These are phyloP conservation scores for Aspergillus ochraceus DNA, from an alignment of 2,329 filamentous ascomycete species.

Conservation along the genomic window DNA sequence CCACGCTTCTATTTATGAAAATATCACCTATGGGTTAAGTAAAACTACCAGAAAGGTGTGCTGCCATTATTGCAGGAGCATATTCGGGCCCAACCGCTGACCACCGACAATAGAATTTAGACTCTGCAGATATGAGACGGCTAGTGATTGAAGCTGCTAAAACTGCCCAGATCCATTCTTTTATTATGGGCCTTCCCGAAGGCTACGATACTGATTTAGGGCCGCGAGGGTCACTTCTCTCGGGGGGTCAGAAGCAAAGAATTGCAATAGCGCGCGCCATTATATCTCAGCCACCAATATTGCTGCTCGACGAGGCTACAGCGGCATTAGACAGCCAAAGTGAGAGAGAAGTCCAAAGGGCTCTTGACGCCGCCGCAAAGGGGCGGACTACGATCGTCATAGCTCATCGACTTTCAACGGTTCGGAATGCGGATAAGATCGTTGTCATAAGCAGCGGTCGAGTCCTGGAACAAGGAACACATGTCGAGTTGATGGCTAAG, in stretches of 20 bases:
- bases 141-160: slow-evolving; percentile 48
- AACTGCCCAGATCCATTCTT: slow-evolving; percentile 50
- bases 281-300: slow-evolving; percentile 77
- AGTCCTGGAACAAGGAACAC: slow-evolving; percentile 26
- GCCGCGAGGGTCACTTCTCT: slow-evolving; percentile 53
- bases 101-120: background rate
- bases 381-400: slow-evolving; percentile 27
- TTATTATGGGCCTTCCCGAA: slow-evolving; percentile 56
- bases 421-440: slow-evolving; percentile 29
- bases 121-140: slow-evolving; percentile 42
- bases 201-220: slow-evolving; percentile 51
- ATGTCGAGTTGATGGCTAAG: slow-evolving; percentile 21
- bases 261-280: slow-evolving; percentile 83
- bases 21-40: slow-evolving; percentile 47
- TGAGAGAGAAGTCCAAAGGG: slow-evolving; percentile 25
- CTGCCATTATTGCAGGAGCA: background rate
- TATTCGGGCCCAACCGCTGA: slow-evolving; percentile 6
- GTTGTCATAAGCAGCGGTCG: slow-evolving; percentile 27
- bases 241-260: slow-evolving; percentile 46
- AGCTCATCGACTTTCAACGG: slow-evolving; percentile 30
- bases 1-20: slow-evolving; percentile 23
- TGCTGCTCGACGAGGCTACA: slow-evolving; percentile 46
- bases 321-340: slow-evolving; percentile 26
- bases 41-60: slow-evolving; percentile 12
- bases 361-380: slow-evolving; percentile 16